Base-by-base conservation (phyloP, 495 filamentous ascomycete species). In the Neurospora cerealis region DNA sequence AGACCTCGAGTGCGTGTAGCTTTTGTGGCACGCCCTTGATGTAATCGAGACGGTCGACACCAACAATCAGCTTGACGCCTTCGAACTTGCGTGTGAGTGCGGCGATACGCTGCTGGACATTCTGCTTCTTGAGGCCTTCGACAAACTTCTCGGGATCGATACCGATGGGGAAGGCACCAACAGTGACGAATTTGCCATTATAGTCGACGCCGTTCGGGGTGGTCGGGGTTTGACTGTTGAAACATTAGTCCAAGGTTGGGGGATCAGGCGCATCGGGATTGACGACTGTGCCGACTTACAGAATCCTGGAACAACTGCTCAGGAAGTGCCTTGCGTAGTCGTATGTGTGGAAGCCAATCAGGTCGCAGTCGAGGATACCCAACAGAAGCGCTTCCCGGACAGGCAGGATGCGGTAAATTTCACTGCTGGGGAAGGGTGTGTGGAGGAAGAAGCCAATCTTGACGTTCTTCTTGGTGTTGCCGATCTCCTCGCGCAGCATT, bases 1-100 rank as follows among this genome's bases (percentile, higher is more conserved):
- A 97, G 17, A 93, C 88, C 79, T 97, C 94, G 24, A 96, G 91
- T 0, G 93, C 94, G 76, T 97, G 93, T 21, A 98, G 85, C 80
- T 98, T 98, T 81, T 97, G 93, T 0, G 93, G 92, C n/a, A 98
- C 90, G 39, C 95, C 95, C 78, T 98, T 98, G 87, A 97, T 96
- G 78, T 97, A 95, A 79, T 98, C 95, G 60, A 98, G 86, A 46
- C 95, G 88, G 78, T 98, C 95, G 28, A 98, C 93, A 44, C 95
- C 95, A 21, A 98, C 90, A 73, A 98, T 96, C 38, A 98, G 84
- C 82, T 95, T 95, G 69, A 93, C 89, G 62, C 92, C 93, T 74
- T 93, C 90, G 77, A 97, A 98, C 77, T 91, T 92, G 72, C 91
- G 90, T 76, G 92, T 87, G 9, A 98, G 85, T 0, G 89, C 83